A percentile compares a stretch with the other conserved stretches of the same genome.
Evolutionary conservation across 805 yeast genomes (phyloP).

Genomic region (Cyberlindnera mycetangii): DNA sequence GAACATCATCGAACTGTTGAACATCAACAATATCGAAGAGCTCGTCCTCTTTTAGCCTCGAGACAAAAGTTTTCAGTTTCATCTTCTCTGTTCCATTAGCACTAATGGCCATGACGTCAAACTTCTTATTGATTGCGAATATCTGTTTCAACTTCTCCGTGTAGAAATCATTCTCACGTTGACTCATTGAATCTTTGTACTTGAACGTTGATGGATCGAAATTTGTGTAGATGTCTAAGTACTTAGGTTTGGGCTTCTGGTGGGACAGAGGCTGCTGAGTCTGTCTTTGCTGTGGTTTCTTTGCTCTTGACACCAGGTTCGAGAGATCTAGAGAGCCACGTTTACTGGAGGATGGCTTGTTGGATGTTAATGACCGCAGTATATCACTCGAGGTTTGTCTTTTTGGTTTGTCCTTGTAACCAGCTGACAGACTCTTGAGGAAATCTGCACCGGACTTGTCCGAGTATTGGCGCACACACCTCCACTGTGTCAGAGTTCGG

Average conservation of each 20-base stretch:
- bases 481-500: background rate
- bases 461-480: background rate
- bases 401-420: background rate
- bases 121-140: slow-evolving; percentile 11
- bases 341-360: background rate
- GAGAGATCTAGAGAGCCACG: background rate
- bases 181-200: slow-evolving; percentile 13
- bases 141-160: slow-evolving; percentile 21
- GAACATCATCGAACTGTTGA: slow-evolving; percentile 8
- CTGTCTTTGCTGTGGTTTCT: background rate
- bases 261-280: slow-evolving; percentile 2
- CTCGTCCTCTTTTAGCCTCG: slow-evolving; percentile 12
- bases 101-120: slow-evolving; percentile 13
- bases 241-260: slow-evolving; percentile 6
- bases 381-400: slow-evolving; percentile 1
- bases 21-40: slow-evolving; percentile 22
- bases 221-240: slow-evolving; percentile 9
- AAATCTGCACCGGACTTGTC: background rate
- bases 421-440: background rate
- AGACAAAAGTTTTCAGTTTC: slow-evolving; percentile 14
- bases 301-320: background rate
- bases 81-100: slow-evolving; percentile 7
- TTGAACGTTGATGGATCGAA: slow-evolving; percentile 22
- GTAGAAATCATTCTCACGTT: slow-evolving; percentile 24
- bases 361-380: background rate